Conservation (phyloP, 2,329 filamentous ascomycete genomes). For the Cytospora chrysosperma region DNA sequence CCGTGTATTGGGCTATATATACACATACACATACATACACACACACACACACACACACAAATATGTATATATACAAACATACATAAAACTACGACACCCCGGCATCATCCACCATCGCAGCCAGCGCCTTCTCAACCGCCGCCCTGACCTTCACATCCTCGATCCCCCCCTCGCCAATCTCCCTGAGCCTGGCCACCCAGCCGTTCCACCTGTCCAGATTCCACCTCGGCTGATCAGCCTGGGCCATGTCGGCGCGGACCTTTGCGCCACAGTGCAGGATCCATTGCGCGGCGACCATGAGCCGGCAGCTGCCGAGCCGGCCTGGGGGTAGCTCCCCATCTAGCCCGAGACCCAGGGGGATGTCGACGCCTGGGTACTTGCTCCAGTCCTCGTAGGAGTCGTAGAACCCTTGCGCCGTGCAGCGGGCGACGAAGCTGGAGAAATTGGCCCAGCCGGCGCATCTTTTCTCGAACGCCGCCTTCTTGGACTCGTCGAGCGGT, state of each 20-base stretch:
- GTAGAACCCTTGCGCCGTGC: background rate
- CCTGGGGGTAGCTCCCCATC: background rate
- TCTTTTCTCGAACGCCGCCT: background rate
- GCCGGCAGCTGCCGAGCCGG: background rate
- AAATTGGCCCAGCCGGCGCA: background rate
- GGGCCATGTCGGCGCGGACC: background rate
- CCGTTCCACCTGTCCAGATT: background rate
- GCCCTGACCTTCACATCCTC: background rate
- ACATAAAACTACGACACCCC: too few relatives aligned
- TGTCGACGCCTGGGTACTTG: background rate
- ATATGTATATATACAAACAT: too few relatives aligned
- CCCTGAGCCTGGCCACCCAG: background rate
- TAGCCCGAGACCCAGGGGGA: background rate
- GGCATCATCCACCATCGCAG: background rate
- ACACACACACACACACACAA: too few relatives aligned
- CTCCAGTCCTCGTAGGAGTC: background rate
- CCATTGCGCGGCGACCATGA: background rate
- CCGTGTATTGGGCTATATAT: too few relatives aligned
- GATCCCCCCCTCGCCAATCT: background rate
- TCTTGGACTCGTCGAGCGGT: background rate
- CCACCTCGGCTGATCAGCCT: background rate
- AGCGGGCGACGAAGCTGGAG: background rate
- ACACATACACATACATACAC: too few relatives aligned
- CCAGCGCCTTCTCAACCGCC: background rate
- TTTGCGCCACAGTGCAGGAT: background rate